Conservation (phyloP, 768 basidiomycete species). For the Rossbeevera mucosa region DNA sequence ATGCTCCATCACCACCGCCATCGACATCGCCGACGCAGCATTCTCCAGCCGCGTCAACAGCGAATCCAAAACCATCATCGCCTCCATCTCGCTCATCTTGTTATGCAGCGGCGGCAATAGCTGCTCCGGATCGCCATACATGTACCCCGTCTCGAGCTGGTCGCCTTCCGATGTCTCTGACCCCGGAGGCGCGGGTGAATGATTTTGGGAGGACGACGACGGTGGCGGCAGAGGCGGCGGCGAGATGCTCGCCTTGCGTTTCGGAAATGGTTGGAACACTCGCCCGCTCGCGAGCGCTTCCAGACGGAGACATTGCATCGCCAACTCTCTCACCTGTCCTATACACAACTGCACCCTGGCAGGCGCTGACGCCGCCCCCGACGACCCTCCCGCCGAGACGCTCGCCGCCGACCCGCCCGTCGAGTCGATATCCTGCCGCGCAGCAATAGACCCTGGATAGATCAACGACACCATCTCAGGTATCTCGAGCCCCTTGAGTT, state of each 20-base stretch:
- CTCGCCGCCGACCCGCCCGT: constrained; percentile 17
- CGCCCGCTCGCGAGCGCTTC: constrained; percentile 69
- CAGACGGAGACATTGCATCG: constrained; percentile 67
- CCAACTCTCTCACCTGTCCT: constrained; percentile 72
- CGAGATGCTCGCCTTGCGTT: constrained; percentile 30
- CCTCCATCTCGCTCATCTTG: constrained; percentile 65
- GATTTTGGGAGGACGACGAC: not conserved
- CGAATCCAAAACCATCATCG: constrained; percentile 73
- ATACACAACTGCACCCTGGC: constrained; percentile 61
- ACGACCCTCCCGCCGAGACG: constrained; percentile 8
- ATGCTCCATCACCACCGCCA: constrained; percentile 9
- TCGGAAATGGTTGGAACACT: constrained; percentile 47
- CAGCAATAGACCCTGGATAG: constrained; percentile 71
- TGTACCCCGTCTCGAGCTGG: constrained; percentile 30
- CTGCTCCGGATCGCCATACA: constrained; percentile 57
- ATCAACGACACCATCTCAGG: constrained; percentile 84
- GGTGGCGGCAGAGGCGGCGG: constrained; percentile 2
- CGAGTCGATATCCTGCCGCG: constrained; percentile 59
- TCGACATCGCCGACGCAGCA: constrained; percentile 39
- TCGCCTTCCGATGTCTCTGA: constrained; percentile 22
- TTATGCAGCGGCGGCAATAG: constrained; percentile 68
- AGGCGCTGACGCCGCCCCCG: constrained; percentile 1
- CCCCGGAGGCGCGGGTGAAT: not conserved
- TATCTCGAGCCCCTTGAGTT: constrained; percentile 90
- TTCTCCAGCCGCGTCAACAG: constrained; percentile 75